Evolutionary conservation across 495 filamentous ascomycete species (phyloP), one percentile per base, ranked within the genome.

Genomic region (Penicillium antarcticum): DNA sequence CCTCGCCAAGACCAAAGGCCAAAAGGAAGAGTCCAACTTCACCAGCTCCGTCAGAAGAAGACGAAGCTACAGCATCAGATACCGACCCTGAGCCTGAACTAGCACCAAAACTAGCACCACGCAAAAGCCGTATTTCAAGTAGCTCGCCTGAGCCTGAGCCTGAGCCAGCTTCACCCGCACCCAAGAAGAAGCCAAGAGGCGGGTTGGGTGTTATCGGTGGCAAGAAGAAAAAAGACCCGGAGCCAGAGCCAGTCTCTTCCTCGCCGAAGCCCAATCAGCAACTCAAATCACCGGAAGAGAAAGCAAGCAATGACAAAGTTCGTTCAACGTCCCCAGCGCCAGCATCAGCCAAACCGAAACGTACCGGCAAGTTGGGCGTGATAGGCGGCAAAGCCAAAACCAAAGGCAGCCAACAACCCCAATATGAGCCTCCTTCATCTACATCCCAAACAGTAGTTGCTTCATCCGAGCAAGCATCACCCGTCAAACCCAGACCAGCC

Each of bases 181-280:
- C 56, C 6, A 34, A 53, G 21, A 57, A 61, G 14, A 66, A 63
- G 45, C 31, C 46, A 16, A 58, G 60, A 36, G 59, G 57, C 17
- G 60, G 55, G 4, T 55, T 74, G 12, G 63, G 71, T 34, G 55
- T 67, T 4, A 77, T 74, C 9, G 65, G 71, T n/a, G 71, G 70
- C 50, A 71, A 66, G 51, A 70, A 71, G 29, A 69, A 63, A 38
- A 46, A 58, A 32, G 37, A 40, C 29, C 40, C 44, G 31, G 48
- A 40, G 34, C 40, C 44, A 35, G 48, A 48, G 23, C 47, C 42
- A 33, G 19, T 46, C n/a, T 39, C 51, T 32, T 45, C 50, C 18
- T 19, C 54, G 29, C 48, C 13, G 11, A 13, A 43, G 16, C 32
- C 42, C 36, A n/a, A 46, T 7, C n/a, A 41, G 13, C 9, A 21